Conservation (phyloP, 495 filamentous ascomycete genomes). For the Pyrenopolyporus hunteri region DNA sequence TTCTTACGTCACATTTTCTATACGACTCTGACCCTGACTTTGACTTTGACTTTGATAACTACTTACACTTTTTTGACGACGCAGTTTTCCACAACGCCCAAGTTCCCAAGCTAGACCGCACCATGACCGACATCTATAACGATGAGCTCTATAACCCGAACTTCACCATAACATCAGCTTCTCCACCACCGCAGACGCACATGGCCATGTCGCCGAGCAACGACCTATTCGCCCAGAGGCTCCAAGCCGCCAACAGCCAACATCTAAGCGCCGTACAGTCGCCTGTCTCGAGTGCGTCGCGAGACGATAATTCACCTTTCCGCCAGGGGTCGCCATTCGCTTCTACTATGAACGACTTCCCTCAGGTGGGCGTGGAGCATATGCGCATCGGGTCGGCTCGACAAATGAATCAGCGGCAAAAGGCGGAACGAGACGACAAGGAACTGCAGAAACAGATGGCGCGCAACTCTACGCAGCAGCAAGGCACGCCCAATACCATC, state of each 20-base stretch:
- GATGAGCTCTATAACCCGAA: conserved; percentile 85
- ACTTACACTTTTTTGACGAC: conserved; percentile 52
- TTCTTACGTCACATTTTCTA: conserved; percentile 45
- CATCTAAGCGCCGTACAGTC: conserved; percentile 66
- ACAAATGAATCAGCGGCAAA: conserved; percentile 63
- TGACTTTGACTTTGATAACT: conserved; percentile 55
- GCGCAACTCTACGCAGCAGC: conserved; percentile 49
- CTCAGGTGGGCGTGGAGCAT: conserved; percentile 43
- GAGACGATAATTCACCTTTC: conserved; percentile 81
- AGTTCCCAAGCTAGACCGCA: conserved; percentile 81
- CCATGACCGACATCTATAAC: conserved; percentile 81
- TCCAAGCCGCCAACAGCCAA: conserved; percentile 78
- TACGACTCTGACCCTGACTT: conserved; percentile 64
- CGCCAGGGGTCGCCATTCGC: conserved; percentile 73
- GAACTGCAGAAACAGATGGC: conserved; percentile 59
- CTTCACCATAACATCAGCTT: conserved; percentile 60
- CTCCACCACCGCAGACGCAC: conserved; percentile 51
- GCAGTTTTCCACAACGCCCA: conserved; percentile 58
- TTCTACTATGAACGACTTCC: conserved; percentile 55
- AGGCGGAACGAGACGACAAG: conserved; percentile 62
- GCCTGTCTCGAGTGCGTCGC: conserved; percentile 55
- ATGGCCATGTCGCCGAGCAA: conserved; percentile 61
- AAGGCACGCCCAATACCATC: conserved; percentile 77
- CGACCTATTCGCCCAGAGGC: conserved; percentile 72
- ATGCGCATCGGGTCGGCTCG: conserved; percentile 62